Conservation (phyloP, 495 filamentous ascomycete species). For the Venustampulla echinocandica region DNA sequence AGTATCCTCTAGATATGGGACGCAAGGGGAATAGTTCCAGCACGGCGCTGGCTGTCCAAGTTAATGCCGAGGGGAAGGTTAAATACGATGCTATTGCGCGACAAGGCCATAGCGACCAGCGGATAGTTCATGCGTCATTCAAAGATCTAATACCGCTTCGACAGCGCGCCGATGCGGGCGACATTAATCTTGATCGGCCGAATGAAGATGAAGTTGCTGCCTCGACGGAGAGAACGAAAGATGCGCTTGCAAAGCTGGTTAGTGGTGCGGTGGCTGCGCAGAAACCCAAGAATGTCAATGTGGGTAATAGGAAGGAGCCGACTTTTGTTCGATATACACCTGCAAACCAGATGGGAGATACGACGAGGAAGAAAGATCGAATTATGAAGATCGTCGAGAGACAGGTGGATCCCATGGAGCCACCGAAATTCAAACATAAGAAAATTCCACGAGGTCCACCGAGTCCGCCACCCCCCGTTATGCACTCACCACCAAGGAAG, state of each 20-base stretch:
- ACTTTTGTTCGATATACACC: conserved; percentile 96
- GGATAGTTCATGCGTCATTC: conserved; percentile 89
- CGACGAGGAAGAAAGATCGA: conserved; percentile 75
- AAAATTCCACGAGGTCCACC: conserved; percentile 95
- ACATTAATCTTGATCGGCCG: conserved; percentile 82
- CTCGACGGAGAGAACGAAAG: conserved; percentile 80
- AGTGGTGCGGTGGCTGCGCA: conserved; percentile 81
- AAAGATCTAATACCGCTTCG: conserved; percentile 93
- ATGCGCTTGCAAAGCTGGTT: conserved; percentile 73
- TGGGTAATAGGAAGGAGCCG: conserved; percentile 65
- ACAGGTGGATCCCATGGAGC: conserved; percentile 95
- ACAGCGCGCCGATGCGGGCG: conserved; percentile 87
- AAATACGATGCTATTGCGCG: conserved; percentile 95
- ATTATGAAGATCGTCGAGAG: conserved; percentile 98
- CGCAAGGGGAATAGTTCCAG: conserved; percentile 63
- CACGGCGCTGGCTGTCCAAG: conserved; percentile 85
- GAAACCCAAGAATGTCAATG: conserved; percentile 90
- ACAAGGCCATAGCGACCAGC: conserved; percentile 73
- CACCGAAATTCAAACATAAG: conserved; percentile 97
- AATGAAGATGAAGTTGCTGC: conserved; percentile 73
- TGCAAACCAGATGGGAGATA: conserved; percentile 95
- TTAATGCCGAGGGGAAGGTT: conserved; percentile 83
- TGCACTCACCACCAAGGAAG: conserved; percentile 93
- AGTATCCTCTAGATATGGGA: conserved; percentile 94
- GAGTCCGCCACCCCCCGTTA: conserved; percentile 82